Percentiles rank a stretch among this genome's conserved stretches.
Conservation (phyloP, 495 filamentous ascomycete species). For the Aspergillus ostianus region DNA sequence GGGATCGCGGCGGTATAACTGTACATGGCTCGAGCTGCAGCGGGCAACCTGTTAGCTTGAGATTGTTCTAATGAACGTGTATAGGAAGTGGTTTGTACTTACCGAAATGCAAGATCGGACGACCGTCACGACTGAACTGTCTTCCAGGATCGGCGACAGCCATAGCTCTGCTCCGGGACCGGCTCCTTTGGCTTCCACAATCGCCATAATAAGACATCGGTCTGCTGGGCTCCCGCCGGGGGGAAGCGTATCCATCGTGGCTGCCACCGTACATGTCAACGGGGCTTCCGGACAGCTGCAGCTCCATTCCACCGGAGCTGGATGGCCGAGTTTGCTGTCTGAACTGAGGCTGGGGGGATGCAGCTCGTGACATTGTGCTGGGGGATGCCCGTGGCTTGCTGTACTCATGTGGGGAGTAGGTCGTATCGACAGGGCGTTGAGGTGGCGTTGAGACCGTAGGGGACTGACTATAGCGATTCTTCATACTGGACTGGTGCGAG, state of each 20-base stretch:
- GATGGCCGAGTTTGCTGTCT: slow-evolving; percentile 59
- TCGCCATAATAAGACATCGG: slow-evolving; percentile 64
- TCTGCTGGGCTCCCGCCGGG: slow-evolving; percentile 35
- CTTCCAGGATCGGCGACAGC: slow-evolving; percentile 56
- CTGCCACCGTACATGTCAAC: slow-evolving; percentile 48
- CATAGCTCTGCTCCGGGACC: slow-evolving; percentile 78
- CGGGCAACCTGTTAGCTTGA: slow-evolving; percentile 15
- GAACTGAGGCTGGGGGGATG: slow-evolving; percentile 57
- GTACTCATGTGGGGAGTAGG: slow-evolving; percentile 50
- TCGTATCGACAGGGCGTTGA: slow-evolving; percentile 56
- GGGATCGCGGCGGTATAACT: slow-evolving; percentile 92
- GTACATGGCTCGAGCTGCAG: slow-evolving; percentile 84
- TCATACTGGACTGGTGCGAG: slow-evolving; percentile 41
- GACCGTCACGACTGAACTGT: slow-evolving; percentile 81
- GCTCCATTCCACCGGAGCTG: slow-evolving; percentile 73
- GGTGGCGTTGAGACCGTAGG: slow-evolving; percentile 32
- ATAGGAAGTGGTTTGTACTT: slow-evolving; percentile 38
- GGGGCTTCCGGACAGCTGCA: slow-evolving; percentile 63
- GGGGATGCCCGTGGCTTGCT: slow-evolving; percentile 40
- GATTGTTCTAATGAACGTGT: no score
- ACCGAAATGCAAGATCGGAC: slow-evolving; percentile 90
- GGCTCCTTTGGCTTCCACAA: slow-evolving; percentile 41
- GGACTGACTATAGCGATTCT: slow-evolving; percentile 40
- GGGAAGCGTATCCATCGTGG: slow-evolving; percentile 54
- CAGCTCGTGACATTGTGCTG: slow-evolving; percentile 44